phyloP scores from a whole-genome alignment of 2,329 filamentous ascomycete genomes.

The Monosporascus sp. region DNA sequence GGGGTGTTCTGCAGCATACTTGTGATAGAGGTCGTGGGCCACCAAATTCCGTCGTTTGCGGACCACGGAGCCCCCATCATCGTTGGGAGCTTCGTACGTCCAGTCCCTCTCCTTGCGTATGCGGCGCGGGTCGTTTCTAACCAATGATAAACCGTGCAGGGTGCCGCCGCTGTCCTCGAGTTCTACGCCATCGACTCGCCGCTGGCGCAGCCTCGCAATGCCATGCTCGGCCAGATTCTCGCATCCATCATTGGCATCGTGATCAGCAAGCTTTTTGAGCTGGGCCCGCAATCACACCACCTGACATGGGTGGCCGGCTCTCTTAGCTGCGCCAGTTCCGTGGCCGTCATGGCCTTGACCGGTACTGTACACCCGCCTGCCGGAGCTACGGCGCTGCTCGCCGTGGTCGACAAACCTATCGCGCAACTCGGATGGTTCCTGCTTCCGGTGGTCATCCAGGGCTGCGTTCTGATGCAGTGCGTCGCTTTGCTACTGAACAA shows the following conservation, averaged over 20 bases:
- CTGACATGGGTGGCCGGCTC: constrained; percentile 62
- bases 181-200: constrained; percentile 69
- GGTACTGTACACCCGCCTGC: constrained; percentile 71
- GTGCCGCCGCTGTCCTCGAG: constrained; percentile 70
- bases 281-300: constrained; percentile 40
- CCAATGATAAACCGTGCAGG: constrained; percentile 36
- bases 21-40: constrained; percentile 53
- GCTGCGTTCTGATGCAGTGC: constrained; percentile 54
- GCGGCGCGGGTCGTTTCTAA: background rate
- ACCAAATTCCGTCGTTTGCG: constrained; percentile 49
- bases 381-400: constrained; percentile 67
- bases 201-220: constrained; percentile 67
- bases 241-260: constrained; percentile 56
- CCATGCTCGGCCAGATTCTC: constrained; percentile 62
- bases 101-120: background rate
- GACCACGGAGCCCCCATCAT: constrained; percentile 52
- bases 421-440: constrained; percentile 63
- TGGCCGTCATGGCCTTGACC: constrained; percentile 62
- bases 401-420: constrained; percentile 53
- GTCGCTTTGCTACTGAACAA: constrained; percentile 66
- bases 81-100: constrained; percentile 66
- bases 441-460: constrained; percentile 58
- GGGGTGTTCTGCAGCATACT: constrained; percentile 60
- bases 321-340: constrained; percentile 59
- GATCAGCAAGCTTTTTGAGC: constrained; percentile 60